Percentiles rank a stretch among this genome's conserved stretches.
phyloP scores from a whole-genome alignment of 495 filamentous ascomycete species.

The Hapsidospora chrysogenum region DNA sequence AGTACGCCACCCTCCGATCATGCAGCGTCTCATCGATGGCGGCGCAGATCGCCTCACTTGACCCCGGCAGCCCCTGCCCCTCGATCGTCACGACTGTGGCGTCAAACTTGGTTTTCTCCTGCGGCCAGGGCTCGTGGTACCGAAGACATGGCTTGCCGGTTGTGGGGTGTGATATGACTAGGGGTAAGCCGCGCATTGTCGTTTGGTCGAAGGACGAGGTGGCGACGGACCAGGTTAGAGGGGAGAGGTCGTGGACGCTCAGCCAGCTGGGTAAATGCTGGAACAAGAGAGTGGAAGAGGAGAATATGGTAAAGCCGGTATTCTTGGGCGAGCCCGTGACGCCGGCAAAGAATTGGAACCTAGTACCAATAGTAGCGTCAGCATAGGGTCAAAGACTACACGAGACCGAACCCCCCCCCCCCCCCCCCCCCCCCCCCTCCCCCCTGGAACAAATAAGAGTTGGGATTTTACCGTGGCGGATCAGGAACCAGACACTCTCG shows the following conservation, averaged over 20 bases:
- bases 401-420: no score
- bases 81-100: conserved; percentile 29
- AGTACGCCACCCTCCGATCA: conserved; percentile 31
- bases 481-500: conserved; percentile 9
- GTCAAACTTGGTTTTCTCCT: conserved; percentile 29
- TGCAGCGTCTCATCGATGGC: conserved; percentile 21
- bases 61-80: conserved; percentile 12
- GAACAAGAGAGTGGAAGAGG: conserved; percentile 31
- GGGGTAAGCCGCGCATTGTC: conserved; percentile 21
- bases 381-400: neutral
- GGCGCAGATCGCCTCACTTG: conserved; percentile 7
- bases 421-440: no score
- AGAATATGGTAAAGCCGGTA: conserved; percentile 34
- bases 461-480: conserved; percentile 8
- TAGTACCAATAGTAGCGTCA: conserved; percentile 6
- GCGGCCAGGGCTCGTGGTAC: conserved; percentile 38
- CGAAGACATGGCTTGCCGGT: conserved; percentile 27
- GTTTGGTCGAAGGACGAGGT: conserved; percentile 23
- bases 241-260: conserved; percentile 18
- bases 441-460: neutral
- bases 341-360: conserved; percentile 37
- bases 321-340: conserved; percentile 27
- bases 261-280: conserved; percentile 26
- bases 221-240: conserved; percentile 24
- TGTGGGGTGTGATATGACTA: conserved; percentile 31